Evolutionary conservation across 129 eudicot genomes (phyloP), one percentile per base, ranked within the genome.

Genomic region (Escallonia herrerae): DNA sequence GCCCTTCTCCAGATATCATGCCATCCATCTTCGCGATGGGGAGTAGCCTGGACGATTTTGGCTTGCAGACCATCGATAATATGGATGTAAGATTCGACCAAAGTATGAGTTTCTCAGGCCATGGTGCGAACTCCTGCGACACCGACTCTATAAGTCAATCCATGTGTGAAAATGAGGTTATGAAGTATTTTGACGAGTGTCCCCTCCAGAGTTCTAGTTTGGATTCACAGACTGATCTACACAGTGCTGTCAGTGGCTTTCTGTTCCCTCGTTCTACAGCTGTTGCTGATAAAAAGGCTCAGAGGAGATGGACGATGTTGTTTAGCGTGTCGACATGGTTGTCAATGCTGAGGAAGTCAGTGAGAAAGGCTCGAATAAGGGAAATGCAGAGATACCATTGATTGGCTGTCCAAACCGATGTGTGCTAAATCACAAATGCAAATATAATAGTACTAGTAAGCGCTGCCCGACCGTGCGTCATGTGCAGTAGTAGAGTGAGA

Each of bases 271-370:
- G 62, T 54, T 60, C 84, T 57, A 22, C 68, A 4, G 63, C 47
- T 22, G 69, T 39, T 40, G 74, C 82, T 48, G 50, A 70, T 43
- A 76, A 65, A 43, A 85, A 82, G 68, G 87, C 85, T 72, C 83
- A 83, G 37, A 73, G 75, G 77, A 72, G 87, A 73, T 87, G 95
- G 95, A 87, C 67, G 53, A 66, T 87, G 54, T 64, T 87, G 58
- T 79, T 65, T 8, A 72, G 80, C 43, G 95, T 84, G 37, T 40
- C 81, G n/a, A 87, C 71, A 62, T 77, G 81, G 85, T 54, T 78
- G 14, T 76, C 81, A 0, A 46, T 73, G 51, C 53, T 67, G 48
- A 79, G 79, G 47, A 77, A 62, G 9, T 75, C 59, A 69, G 69
- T 53, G 8, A 77, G 65, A 38, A 76, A 60, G 37, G 40, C 77